Percentiles rank a stretch among this genome's conserved stretches.
Evolutionary conservation across 768 basidiomycete genomes (phyloP).

Genomic region (Panus rudis): DNA sequence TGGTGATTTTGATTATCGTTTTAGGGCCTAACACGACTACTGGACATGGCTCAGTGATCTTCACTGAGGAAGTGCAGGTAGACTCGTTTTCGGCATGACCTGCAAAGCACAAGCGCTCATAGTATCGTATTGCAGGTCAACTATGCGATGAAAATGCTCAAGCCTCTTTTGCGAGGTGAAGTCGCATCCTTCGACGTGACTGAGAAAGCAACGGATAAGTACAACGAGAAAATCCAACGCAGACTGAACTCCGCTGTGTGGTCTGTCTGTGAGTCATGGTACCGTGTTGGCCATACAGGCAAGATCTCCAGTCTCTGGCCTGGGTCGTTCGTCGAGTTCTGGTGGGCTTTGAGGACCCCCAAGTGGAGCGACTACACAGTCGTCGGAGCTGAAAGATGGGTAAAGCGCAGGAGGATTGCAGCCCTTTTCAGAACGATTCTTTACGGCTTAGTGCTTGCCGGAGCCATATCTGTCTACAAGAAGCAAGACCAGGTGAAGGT

Average conservation of each 20-base stretch:
- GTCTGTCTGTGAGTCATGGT: conserved; percentile 11
- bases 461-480: no score
- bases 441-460: no score
- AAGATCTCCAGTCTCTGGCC: conserved; percentile 13
- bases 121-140: conserved; percentile 5
- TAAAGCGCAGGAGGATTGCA: neutral
- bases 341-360: conserved; percentile 9
- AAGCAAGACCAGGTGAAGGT: no score
- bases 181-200: conserved; percentile 19
- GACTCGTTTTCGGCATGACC: neutral
- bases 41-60: conserved; percentile 17
- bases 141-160: conserved; percentile 12
- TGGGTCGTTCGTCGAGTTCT: conserved; percentile 3
- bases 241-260: neutral
- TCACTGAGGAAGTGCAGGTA: conserved; percentile 16
- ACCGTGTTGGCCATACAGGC: conserved; percentile 6
- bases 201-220: conserved; percentile 9
- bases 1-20: conserved; percentile 16
- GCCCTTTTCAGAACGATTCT: no score
- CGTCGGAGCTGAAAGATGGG: conserved; percentile 2
- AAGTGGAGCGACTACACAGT: conserved; percentile 9
- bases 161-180: conserved; percentile 6
- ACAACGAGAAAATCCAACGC: conserved; percentile 21
- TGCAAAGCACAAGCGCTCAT: neutral
- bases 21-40: conserved; percentile 19